Evolutionary conservation across 2,329 filamentous ascomycete species (phyloP), one percentile per base, ranked within the genome.

Genomic region (Thyridium curvatum): DNA sequence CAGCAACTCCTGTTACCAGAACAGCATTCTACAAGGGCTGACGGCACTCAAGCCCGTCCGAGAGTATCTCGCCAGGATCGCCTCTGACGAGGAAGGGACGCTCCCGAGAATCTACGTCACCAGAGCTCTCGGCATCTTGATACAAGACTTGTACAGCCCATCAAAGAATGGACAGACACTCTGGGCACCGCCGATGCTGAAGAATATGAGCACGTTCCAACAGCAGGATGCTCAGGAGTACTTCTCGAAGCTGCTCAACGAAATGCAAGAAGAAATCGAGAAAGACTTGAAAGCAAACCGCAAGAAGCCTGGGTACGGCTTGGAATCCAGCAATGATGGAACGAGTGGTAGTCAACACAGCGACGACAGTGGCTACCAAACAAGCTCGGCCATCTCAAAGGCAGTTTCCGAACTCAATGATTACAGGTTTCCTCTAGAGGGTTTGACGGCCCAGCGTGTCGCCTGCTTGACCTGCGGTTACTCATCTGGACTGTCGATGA

Each of bases 141-240:
- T 94, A 35, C 64, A 64, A n/a, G 77, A 80, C 40, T 67, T 96
- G 30, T 86, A 84, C 51, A 73, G 84, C 52, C 64, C 74, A 1
- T 65, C 71, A 8, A 86, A 89, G 51, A 82, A 86, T 44, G 87
- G 87, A 8, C 74, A 72, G 51, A 83, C 82, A 15, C 68, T 96
- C 12, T 95, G 87, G 87, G 89, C 89, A 7, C 86, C 87, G 0
- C 67, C 75, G 1, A 78, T 84, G 39, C 67, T 96, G 34, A 95
- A 95, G 61, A 90, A 82, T 9, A 94, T 97, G 83, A 91, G 84
- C 60, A 95, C 86, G 21, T 94, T 86, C 78, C 86, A 94, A 50
- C 93, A 97, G 57, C 93, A 98, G 61, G 93, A 98, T 62, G 93
- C 93, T 5, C 93, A 97, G 56, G 93, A 98, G 60, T 98, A 97